Base-by-base conservation (phyloP, 768 basidiomycete genomes). In the Crassisporium funariophilum region DNA sequence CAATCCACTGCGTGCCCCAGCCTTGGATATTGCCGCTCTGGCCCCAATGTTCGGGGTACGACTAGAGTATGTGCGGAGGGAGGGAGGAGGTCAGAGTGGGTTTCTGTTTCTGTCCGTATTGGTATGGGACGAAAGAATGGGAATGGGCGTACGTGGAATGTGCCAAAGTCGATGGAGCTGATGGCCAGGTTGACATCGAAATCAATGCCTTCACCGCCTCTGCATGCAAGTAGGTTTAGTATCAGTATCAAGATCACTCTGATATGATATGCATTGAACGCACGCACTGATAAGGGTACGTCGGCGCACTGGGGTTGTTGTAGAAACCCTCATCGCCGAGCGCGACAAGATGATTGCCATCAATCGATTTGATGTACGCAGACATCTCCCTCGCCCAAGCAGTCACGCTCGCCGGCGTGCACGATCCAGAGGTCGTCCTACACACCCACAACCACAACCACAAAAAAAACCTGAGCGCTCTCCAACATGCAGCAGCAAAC, bases 271-370 rank as follows among this genome's bases (percentile, higher is more conserved):
- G n/a, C n/a, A n/a, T n/a, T n/a, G 41, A 44, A 12, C 33, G 16
- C 3, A 67, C 75, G 37, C 47, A 83, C 82, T 78, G 73, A 65
- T 84, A 84, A 19, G 81, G 74, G 48, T 74, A 74, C 15, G 77
- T 76, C 5, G 75, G 65, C 41, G 66, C 75, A 43, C 67, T 59
- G 0, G 77, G 71, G 50, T 76, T 59, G 56, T 83, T 79, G 67
- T 77, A 82, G 72, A 79, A 83, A 4, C 83, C 82, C 56, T 86
- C 82, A 54, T 85, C 84, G 8, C 83, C 82, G 23, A 86, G 62
- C 2, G 72, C 77, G 13, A 86, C 81, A 25, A 84, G 72, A 52
- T 84, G 82, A 63, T 83, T 84, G 13, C 62, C 48, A 61, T 85
- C 83, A 50, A 84, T 74, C 12, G 77, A 76, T 56, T 84, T 82